These are phyloP conservation scores for Paragyromitra xinjiangensis DNA, from an alignment of 495 filamentous ascomycete species.

Conservation along the genomic window DNA sequence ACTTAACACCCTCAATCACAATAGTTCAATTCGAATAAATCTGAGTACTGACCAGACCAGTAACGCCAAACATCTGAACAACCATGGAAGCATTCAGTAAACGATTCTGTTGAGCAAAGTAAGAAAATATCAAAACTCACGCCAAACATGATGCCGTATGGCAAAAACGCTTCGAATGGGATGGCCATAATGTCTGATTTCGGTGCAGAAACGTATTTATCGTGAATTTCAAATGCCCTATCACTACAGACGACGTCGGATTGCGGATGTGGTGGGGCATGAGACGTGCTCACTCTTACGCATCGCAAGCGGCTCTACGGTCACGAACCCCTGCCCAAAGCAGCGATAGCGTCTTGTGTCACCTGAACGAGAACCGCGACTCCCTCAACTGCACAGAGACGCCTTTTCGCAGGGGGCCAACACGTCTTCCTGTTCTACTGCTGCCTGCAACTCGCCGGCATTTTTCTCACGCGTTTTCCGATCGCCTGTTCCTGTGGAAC, in stretches of 20 bases:
- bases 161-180: slow-evolving; percentile 93
- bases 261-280: slow-evolving; percentile 48
- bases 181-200: slow-evolving; percentile 75
- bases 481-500: slow-evolving; percentile 37
- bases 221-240: slow-evolving; percentile 19
- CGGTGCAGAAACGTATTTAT: slow-evolving; percentile 10
- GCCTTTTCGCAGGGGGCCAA: slow-evolving; percentile 52
- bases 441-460: slow-evolving; percentile 48
- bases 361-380: slow-evolving; percentile 50
- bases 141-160: slow-evolving; percentile 87
- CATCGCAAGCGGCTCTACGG: slow-evolving; percentile 23
- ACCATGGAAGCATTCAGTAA: slow-evolving; percentile 53
- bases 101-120: slow-evolving; percentile 34
- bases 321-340: slow-evolving; percentile 50
- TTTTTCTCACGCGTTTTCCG: slow-evolving; percentile 49
- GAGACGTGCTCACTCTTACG: slow-evolving; percentile 41
- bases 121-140: slow-evolving; percentile 66
- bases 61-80: slow-evolving; percentile 85
- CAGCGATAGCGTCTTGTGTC: slow-evolving; percentile 50
- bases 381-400: slow-evolving; percentile 50
- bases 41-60: slow-evolving; percentile 65
- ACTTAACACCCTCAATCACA: slow-evolving; percentile 2
- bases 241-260: slow-evolving; percentile 36
- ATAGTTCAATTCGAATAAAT: background rate
- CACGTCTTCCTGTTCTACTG: slow-evolving; percentile 49